These are phyloP conservation scores for Apophysomyces variabilis DNA, from an alignment of 371 early-diverging fungal genomes.

Conservation along the genomic window DNA sequence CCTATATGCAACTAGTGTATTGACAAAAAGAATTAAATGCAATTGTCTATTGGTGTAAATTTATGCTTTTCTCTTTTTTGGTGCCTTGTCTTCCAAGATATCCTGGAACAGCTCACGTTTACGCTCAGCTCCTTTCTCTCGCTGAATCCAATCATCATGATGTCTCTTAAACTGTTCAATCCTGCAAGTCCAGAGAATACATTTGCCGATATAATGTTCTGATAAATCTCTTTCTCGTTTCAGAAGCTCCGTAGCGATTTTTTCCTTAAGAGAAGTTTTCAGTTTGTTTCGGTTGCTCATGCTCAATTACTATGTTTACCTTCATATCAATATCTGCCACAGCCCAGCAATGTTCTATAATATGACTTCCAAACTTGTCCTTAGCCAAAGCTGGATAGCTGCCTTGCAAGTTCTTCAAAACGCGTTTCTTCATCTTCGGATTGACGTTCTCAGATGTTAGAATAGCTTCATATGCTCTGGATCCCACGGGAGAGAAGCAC, in stretches of 20 bases:
- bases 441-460: slow-evolving; percentile 60
- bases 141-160: slow-evolving; percentile 76
- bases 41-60: background rate
- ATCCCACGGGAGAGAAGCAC: slow-evolving; percentile 73
- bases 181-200: slow-evolving; percentile 78
- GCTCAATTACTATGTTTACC: slow-evolving; percentile 19
- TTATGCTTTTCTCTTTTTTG: slow-evolving; percentile 1
- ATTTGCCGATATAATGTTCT: slow-evolving; percentile 73
- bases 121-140: slow-evolving; percentile 72
- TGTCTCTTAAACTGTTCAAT: slow-evolving; percentile 77
- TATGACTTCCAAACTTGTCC: slow-evolving; percentile 81
- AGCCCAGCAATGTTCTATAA: slow-evolving; percentile 82
- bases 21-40: background rate
- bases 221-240: slow-evolving; percentile 58
- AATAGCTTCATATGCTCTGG: slow-evolving; percentile 77
- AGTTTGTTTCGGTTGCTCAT: background rate
- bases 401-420: slow-evolving; percentile 62
- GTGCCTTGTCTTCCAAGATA: slow-evolving; percentile 56
- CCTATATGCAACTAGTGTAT: background rate
- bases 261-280: slow-evolving; percentile 38
- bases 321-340: slow-evolving; percentile 76
- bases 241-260: slow-evolving; percentile 73
- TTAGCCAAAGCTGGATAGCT: slow-evolving; percentile 64
- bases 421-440: slow-evolving; percentile 67
- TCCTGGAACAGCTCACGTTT: slow-evolving; percentile 80